Conservation (phyloP, 2,329 filamentous ascomycete species). For the Pseudopithomyces chartarum region DNA sequence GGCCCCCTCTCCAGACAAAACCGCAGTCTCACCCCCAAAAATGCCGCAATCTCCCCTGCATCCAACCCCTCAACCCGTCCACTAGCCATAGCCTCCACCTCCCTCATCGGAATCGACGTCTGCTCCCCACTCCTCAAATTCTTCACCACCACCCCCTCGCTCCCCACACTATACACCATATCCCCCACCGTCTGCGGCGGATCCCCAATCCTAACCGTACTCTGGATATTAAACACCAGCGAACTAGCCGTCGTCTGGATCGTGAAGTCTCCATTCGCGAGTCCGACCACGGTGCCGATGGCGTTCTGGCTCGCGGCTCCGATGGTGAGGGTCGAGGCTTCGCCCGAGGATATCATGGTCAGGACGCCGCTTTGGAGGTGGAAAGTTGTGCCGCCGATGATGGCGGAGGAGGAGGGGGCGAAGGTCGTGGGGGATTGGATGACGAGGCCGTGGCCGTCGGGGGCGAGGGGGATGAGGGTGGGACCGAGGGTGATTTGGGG, state of each 20-base stretch:
- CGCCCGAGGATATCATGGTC: not conserved
- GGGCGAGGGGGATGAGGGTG: constrained; percentile 1
- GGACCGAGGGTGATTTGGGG: constrained; percentile 1
- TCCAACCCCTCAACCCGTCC: not conserved
- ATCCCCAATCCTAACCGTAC: not conserved
- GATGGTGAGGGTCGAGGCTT: not conserved
- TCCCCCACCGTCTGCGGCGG: not conserved
- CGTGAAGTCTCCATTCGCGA: not conserved
- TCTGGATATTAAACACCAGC: not conserved
- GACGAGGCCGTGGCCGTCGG: not conserved
- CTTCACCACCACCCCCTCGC: not conserved
- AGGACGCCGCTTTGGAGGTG: not conserved
- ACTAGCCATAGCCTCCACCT: not conserved
- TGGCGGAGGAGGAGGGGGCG: not conserved
- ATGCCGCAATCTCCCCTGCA: not conserved
- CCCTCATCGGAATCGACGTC: not conserved
- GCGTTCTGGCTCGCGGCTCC: not conserved
- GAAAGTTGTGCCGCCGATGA: not conserved
- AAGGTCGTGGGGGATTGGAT: not conserved
- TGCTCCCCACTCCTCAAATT: not conserved
- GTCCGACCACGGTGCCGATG: not conserved
- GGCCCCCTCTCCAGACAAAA: not conserved
- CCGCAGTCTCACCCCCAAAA: too few relatives aligned
- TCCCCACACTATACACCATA: not conserved
- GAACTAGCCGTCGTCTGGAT: not conserved